phyloP scores from a whole-genome alignment of 352 stramenopile genomes.

The Paralagenidium karlingii region DNA sequence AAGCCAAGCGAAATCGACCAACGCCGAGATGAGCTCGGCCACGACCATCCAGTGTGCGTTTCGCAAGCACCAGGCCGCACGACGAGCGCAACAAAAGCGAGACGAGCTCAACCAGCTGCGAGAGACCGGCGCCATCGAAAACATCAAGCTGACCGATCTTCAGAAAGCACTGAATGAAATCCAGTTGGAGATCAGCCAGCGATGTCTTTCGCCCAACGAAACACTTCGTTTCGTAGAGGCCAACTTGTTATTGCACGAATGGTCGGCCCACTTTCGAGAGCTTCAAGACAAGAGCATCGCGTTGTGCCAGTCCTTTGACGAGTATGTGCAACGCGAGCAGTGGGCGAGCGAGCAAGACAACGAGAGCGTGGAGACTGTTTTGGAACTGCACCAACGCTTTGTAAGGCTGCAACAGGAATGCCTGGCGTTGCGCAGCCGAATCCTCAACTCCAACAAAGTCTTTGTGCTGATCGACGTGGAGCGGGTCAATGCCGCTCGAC shows the following conservation, averaged over 20 bases:
- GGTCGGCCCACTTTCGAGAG: no score
- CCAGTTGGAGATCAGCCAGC: constrained; percentile 17
- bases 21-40: constrained; percentile 18
- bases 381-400: constrained; percentile 18
- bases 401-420: constrained; percentile 31
- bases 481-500: constrained; percentile 24
- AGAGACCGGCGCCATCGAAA: constrained; percentile 12
- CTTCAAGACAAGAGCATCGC: neutral
- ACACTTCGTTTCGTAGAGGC: constrained; percentile 16
- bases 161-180: constrained; percentile 29
- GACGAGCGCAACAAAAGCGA: constrained; percentile 13
- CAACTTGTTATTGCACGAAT: neutral
- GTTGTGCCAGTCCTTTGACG: neutral
- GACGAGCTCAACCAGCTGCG: constrained; percentile 15
- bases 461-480: constrained; percentile 44
- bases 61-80: constrained; percentile 19
- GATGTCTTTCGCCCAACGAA: constrained; percentile 14
- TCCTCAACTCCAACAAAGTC: constrained; percentile 39
- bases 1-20: constrained; percentile 8
- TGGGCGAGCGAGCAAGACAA: no score
- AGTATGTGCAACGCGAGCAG: constrained; percentile 15
- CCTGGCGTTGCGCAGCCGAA: constrained; percentile 19
- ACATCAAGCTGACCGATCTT: constrained; percentile 24
- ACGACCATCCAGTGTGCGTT: constrained; percentile 45
- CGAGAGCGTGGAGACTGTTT: constrained; percentile 14